A percentile compares a stretch with the other conserved stretches of the same genome.
phyloP scores from a whole-genome alignment of 331 rosid genomes.

The Dryas integrifolia region DNA sequence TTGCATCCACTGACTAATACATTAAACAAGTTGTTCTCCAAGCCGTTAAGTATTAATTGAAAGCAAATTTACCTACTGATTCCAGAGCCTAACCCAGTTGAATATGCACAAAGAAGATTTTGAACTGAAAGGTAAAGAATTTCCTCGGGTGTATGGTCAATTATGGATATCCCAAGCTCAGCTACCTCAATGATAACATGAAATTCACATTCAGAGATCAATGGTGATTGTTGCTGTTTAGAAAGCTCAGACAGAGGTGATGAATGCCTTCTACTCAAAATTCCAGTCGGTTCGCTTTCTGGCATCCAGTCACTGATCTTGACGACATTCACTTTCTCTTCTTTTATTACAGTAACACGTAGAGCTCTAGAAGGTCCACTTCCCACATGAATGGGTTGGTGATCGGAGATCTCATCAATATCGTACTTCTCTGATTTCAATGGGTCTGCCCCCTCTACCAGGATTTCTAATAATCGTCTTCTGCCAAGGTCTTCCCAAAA shows the following conservation, averaged over 20 bases:
- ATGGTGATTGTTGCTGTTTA: slow-evolving; percentile 44
- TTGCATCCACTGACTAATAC: background rate
- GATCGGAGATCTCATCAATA: slow-evolving; percentile 83
- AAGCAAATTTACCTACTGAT: slow-evolving; percentile 69
- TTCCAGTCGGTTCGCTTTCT: slow-evolving; percentile 57
- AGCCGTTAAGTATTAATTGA: slow-evolving; percentile 21
- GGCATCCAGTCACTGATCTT: slow-evolving; percentile 95
- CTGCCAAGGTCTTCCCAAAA: slow-evolving; percentile 98
- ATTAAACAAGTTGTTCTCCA: background rate
- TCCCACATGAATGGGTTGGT: slow-evolving; percentile 49
- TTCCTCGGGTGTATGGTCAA: slow-evolving; percentile 98
- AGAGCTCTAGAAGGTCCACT: slow-evolving; percentile 71
- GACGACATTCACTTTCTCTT: slow-evolving; percentile 71
- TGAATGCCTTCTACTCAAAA: slow-evolving; percentile 37
- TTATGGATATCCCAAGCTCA: slow-evolving; percentile 84
- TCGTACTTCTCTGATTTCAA: slow-evolving; percentile 64
- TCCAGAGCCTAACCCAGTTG: slow-evolving; percentile 94
- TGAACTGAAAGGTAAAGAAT: slow-evolving; percentile 78
- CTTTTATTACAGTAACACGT: slow-evolving; percentile 70
- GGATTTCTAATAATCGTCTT: slow-evolving; percentile 70
- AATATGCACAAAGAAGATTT: slow-evolving; percentile 80
- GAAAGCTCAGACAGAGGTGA: slow-evolving; percentile 41
- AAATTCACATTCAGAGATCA: slow-evolving; percentile 68
- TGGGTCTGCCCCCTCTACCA: slow-evolving; percentile 73
- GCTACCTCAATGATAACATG: slow-evolving; percentile 81